Evolutionary conservation across 208 protist species (phyloP).

Genomic region (Trypanosoma melophagium): DNA sequence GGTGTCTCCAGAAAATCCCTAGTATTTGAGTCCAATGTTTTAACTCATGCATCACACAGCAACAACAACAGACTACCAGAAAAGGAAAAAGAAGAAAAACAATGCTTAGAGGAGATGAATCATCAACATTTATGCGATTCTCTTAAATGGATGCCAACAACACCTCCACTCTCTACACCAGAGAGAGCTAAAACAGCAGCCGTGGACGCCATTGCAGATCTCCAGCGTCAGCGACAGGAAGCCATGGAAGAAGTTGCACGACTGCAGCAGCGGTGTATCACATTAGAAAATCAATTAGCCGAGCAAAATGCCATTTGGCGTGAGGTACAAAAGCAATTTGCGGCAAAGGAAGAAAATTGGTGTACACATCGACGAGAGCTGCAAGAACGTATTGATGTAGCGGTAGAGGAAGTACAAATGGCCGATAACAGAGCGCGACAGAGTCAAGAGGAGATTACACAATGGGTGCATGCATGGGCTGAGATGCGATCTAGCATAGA

Average conservation of each 20-base stretch:
- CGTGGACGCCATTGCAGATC: slow-evolving; percentile 54
- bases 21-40: slow-evolving; percentile 20
- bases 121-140: not conserved
- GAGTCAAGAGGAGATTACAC: slow-evolving; percentile 3
- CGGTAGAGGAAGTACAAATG: slow-evolving; percentile 1
- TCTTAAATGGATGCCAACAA: not conserved
- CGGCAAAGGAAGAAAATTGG: slow-evolving; percentile 4
- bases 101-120: slow-evolving; percentile 19
- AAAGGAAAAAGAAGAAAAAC: slow-evolving; percentile 8
- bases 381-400: slow-evolving; percentile 8
- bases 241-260: slow-evolving; percentile 12
- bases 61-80: not conserved
- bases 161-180: slow-evolving; percentile 14
- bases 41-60: slow-evolving; percentile 25
- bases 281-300: slow-evolving; percentile 5
- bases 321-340: slow-evolving; percentile 3
- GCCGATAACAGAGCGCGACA: slow-evolving; percentile 1
- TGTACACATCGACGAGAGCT: slow-evolving; percentile 7
- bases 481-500: not conserved
- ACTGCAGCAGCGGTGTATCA: not conserved
- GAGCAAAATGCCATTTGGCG: slow-evolving; percentile 5
- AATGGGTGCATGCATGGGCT: slow-evolving; percentile 7
- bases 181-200: slow-evolving; percentile 33
- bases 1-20: not conserved
- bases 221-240: slow-evolving; percentile 39